Percentiles rank a stretch among this genome's conserved stretches.
Conservation (phyloP, 129 eudicot genomes). For the Pulicaria dysenterica region DNA sequence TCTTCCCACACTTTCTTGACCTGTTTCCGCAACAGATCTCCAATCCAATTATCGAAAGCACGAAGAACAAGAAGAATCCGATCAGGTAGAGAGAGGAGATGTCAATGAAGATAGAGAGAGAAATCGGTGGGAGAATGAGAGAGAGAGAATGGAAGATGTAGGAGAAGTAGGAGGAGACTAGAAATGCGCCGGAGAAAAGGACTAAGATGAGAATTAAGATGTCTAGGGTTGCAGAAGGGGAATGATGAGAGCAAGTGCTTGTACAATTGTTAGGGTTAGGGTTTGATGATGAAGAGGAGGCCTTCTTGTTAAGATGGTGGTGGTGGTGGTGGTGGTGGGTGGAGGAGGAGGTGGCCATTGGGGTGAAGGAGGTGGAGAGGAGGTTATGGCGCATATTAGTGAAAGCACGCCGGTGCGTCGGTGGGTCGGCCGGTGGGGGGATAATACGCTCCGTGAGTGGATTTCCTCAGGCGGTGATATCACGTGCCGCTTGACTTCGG, state of each 20-base stretch:
- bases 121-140: conserved; percentile 54
- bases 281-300: conserved; percentile 36
- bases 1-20: conserved; percentile 62
- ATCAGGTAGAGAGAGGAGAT: conserved; percentile 35
- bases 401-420: conserved; percentile 30
- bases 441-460: conserved; percentile 11
- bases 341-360: conserved; percentile 48
- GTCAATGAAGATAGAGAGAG: conserved; percentile 28
- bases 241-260: conserved; percentile 53
- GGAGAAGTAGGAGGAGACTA: conserved; percentile 71
- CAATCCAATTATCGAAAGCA: conserved; percentile 30
- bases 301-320: conserved; percentile 40
- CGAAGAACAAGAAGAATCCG: conserved; percentile 36
- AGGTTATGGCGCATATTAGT: conserved; percentile 79
- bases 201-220: conserved; percentile 63
- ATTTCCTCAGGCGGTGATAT: conserved; percentile 32
- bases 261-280: conserved; percentile 39
- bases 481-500: conserved; percentile 29
- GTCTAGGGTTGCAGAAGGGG: conserved; percentile 77
- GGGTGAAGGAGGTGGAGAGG: conserved; percentile 39
- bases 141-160: conserved; percentile 72
- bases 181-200: conserved; percentile 77
- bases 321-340: conserved; percentile 23
- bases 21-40: conserved; percentile 57
- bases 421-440: conserved; percentile 1